Percentiles rank a stretch among this genome's conserved stretches.
phyloP scores from a whole-genome alignment of 192 early-diverging fungal genomes.

The Coemansia sp. region DNA sequence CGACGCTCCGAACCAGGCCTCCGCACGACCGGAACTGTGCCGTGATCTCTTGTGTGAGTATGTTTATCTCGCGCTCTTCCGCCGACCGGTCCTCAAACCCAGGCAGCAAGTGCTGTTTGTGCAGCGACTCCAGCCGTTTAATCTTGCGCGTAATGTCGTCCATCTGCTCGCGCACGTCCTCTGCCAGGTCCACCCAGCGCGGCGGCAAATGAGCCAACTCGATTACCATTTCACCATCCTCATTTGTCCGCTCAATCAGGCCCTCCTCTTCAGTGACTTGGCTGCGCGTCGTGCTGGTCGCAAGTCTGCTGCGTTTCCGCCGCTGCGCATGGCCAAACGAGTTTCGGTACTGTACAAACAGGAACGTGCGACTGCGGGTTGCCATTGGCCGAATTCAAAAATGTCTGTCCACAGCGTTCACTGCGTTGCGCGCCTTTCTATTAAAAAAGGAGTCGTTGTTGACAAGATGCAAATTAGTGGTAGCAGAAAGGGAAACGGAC shows the following conservation, averaged over 20 bases:
- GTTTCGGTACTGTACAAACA: conserved; percentile 93
- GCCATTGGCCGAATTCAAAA: conserved; percentile 56
- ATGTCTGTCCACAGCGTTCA: too few species aligned
- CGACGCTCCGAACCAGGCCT: conserved; percentile 73
- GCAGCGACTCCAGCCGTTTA: conserved; percentile 67
- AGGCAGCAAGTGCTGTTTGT: conserved; percentile 85
- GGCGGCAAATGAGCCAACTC: conserved; percentile 88
- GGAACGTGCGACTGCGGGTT: conserved; percentile 82
- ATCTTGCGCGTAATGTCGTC: conserved; percentile 64
- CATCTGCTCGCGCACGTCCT: conserved; percentile 73
- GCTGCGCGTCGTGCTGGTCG: conserved; percentile 10
- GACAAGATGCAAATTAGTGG: too few species aligned
- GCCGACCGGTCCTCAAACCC: conserved; percentile 87
- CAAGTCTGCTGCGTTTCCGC: conserved; percentile 34
- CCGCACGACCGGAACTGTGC: conserved; percentile 83
- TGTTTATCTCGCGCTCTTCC: conserved; percentile 79
- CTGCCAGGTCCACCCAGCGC: conserved; percentile 90
- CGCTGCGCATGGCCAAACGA: conserved; percentile 68
- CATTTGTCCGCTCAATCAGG: conserved; percentile 60
- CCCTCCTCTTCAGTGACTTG: conserved; percentile 35
- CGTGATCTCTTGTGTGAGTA: conserved; percentile 80
- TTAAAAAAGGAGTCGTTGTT: too few species aligned
- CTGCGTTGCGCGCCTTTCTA: too few species aligned
- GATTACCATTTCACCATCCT: conserved; percentile 78
- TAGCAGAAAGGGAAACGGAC: neutral